phyloP scores from a whole-genome alignment of 257 asterid species.

The Solanum clarkiae region DNA sequence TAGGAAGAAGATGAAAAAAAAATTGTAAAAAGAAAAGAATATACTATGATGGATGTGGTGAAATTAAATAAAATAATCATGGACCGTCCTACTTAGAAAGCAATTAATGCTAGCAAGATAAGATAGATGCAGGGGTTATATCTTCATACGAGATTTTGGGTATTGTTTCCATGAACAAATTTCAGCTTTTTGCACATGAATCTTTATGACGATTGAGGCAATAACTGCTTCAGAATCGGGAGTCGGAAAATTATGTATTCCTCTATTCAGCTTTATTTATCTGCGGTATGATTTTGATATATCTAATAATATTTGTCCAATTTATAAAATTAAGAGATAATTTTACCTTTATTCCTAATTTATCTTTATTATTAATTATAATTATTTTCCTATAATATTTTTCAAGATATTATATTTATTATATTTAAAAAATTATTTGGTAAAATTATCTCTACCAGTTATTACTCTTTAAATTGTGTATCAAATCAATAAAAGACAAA shows the following conservation, averaged over 20 bases:
- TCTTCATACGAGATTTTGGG: not conserved
- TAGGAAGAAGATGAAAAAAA: not conserved
- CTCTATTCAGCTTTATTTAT: too few species aligned
- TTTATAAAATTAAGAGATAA: too few species aligned
- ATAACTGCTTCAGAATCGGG: not conserved
- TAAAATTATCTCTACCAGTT: too few species aligned
- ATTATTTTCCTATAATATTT: too few species aligned
- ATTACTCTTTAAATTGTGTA: too few species aligned
- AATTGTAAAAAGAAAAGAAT: not conserved
- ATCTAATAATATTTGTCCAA: too few species aligned
- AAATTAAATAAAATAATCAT: not conserved
- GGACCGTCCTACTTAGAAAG: not conserved
- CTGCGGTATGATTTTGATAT: fast-evolving
- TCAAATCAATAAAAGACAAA: too few species aligned
- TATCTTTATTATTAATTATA: too few species aligned
- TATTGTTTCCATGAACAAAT: not conserved
- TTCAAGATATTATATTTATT: too few species aligned
- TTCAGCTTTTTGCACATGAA: not conserved
- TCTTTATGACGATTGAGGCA: not conserved
- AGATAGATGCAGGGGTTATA: not conserved
- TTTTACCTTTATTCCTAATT: too few species aligned
- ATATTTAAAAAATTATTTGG: too few species aligned
- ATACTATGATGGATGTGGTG: not conserved
- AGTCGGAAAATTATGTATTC: not conserved
- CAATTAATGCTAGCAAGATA: not conserved